Conservation (phyloP, 345 rosid species). For the Brassica nigra region DNA sequence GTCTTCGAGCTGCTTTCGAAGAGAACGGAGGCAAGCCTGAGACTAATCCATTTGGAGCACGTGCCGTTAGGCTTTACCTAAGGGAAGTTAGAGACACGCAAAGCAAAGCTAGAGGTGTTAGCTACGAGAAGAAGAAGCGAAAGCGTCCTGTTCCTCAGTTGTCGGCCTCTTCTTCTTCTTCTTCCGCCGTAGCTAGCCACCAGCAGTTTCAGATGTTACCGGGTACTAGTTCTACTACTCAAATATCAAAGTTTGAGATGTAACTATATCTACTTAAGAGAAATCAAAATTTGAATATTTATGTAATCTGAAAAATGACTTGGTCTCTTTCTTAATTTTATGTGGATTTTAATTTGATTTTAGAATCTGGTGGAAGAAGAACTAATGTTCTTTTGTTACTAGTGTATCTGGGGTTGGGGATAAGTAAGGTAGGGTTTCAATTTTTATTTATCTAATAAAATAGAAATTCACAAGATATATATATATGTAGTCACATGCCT, state of each 20-base stretch:
- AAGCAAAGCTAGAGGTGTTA: conserved; percentile 70
- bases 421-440: conserved; percentile 38
- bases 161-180: conserved; percentile 29
- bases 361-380: conserved; percentile 22
- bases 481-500: not conserved
- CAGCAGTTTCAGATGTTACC: conserved; percentile 43
- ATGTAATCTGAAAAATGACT: conserved; percentile 39
- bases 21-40: conserved; percentile 72
- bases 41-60: conserved; percentile 68
- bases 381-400: conserved; percentile 33
- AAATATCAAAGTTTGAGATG: conserved; percentile 32
- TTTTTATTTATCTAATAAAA: conserved; percentile 21
- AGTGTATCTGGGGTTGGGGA: conserved; percentile 13
- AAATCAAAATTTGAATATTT: not conserved
- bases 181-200: conserved; percentile 31
- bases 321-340: conserved; percentile 28
- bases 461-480: conserved; percentile 7
- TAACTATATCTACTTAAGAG: conserved; percentile 12
- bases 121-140: conserved; percentile 76
- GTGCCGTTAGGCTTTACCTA: conserved; percentile 65
- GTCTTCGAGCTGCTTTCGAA: conserved; percentile 71
- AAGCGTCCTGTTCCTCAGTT: conserved; percentile 53
- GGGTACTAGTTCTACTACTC: conserved; percentile 40
- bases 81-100: conserved; percentile 72
- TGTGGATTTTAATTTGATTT: conserved; percentile 17